Evolutionary conservation across 78 protist species (phyloP).

Genomic region (Andalucia godoyi): DNA sequence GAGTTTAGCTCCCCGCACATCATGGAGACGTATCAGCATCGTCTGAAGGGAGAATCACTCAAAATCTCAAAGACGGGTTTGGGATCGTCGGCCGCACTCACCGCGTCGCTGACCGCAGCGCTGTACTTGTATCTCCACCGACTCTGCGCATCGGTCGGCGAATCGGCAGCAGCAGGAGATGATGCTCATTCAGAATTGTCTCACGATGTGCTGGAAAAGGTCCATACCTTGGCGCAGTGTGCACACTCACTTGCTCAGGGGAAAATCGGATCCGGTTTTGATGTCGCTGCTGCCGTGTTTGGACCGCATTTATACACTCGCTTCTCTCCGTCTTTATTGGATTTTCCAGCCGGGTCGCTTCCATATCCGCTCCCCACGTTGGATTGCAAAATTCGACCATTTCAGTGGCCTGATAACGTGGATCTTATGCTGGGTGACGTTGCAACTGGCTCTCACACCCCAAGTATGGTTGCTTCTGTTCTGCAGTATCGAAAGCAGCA

Average conservation of each 20-base stretch:
- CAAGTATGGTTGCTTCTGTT: conserved; percentile 52
- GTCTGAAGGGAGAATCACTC: too few species aligned
- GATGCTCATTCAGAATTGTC: too few species aligned
- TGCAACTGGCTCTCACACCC: conserved; percentile 48
- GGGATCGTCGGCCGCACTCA: conserved; percentile 66
- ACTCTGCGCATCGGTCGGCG: too few species aligned
- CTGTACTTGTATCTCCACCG: conserved; percentile 8
- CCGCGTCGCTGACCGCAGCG: conserved; percentile 32
- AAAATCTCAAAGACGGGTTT: too few species aligned
- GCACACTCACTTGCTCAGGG: conserved; percentile 75
- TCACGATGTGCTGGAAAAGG: neutral
- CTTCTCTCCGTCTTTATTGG: conserved; percentile 31
- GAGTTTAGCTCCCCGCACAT: too few species aligned
- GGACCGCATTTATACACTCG: conserved; percentile 54
- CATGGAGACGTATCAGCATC: too few species aligned
- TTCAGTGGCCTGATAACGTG: conserved; percentile 40
- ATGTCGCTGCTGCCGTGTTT: conserved; percentile 54
- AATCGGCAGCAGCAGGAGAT: too few species aligned
- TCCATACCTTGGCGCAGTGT: conserved; percentile 59
- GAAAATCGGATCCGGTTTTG: conserved; percentile 75
- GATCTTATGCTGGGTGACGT: conserved; percentile 53
- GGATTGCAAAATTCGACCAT: conserved; percentile 31
- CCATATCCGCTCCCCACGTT: neutral
- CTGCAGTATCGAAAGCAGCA: conserved; percentile 36
- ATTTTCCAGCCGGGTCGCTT: neutral